Evolutionary conservation across 1,284 basidiomycete species (phyloP).

Genomic region (Waitea zeae): DNA sequence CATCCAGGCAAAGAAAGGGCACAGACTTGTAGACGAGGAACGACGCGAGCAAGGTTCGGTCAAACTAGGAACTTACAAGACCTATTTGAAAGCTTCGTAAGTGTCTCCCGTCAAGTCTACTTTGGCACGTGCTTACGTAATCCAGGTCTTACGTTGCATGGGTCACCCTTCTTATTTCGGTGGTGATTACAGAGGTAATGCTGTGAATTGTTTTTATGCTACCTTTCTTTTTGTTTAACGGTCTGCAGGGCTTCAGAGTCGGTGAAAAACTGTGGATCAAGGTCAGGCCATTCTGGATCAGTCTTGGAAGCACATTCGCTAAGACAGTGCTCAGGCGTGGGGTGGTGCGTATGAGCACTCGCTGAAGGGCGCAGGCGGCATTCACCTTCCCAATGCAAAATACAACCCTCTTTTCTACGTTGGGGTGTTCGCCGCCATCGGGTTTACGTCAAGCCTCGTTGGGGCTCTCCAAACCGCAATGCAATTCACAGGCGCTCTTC

Average conservation of each 20-base stretch:
- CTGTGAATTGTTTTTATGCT: not conserved
- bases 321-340: constrained; percentile 6
- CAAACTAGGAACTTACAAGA: constrained; percentile 65
- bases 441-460: constrained; percentile 26
- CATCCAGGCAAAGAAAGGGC: constrained; percentile 25
- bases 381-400: constrained; percentile 21
- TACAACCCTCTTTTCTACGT: constrained; percentile 48
- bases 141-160: constrained; percentile 51
- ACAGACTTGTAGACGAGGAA: constrained; percentile 53
- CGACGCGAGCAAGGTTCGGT: constrained; percentile 60
- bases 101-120: constrained; percentile 3
- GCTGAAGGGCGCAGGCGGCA: constrained; percentile 17
- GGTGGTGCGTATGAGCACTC: constrained; percentile 16
- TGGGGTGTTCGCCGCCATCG: constrained; percentile 39
- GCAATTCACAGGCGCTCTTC: constrained; percentile 43
- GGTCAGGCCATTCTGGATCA: constrained; percentile 18
- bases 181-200: constrained; percentile 27
- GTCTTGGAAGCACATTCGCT: not conserved
- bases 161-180: constrained; percentile 28
- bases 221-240: not conserved
- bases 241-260: constrained; percentile 21
- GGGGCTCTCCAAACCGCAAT: constrained; percentile 26
- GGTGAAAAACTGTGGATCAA: constrained; percentile 62
- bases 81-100: constrained; percentile 57
- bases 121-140: not conserved